These are phyloP conservation scores for Tetrahymena malaccensis DNA, from an alignment of 73 alveolate species.

Conservation along the genomic window DNA sequence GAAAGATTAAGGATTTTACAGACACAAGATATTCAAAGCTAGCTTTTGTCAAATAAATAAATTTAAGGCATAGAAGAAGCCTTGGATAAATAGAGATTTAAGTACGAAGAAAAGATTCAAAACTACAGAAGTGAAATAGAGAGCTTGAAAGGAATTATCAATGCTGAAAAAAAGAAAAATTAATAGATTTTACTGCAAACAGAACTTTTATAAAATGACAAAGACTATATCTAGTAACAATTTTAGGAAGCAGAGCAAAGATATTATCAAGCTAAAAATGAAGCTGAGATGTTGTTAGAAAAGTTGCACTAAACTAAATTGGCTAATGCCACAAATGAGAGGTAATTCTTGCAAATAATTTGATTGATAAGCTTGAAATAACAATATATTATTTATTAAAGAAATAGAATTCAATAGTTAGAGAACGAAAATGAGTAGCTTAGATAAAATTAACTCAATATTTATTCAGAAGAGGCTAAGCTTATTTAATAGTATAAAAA, in stretches of 20 bases:
- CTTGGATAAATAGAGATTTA: not conserved
- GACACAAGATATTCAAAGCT: not conserved
- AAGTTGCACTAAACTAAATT: not conserved
- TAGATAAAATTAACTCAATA: not conserved
- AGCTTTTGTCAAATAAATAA: not conserved
- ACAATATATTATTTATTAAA: not conserved
- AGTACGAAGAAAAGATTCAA: not conserved
- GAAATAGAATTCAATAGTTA: not conserved
- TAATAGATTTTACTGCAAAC: not conserved
- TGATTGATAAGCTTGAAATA: not conserved
- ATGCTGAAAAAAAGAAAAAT: not conserved
- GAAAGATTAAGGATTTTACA: not conserved
- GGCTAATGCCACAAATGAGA: not conserved
- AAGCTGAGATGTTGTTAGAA: not conserved
- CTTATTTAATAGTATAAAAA: not conserved
- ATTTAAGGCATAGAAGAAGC: not conserved
- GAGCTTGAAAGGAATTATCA: not conserved
- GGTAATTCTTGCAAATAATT: not conserved
- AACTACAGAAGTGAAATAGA: not conserved
- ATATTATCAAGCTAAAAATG: not conserved
- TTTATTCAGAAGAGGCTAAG: not conserved
- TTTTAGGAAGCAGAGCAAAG: not conserved
- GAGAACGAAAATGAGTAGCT: not conserved
- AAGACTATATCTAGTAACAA: not conserved
- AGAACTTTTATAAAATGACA: not conserved